Conservation (phyloP, 208 protist genomes). For the Crithidia sp. region DNA sequence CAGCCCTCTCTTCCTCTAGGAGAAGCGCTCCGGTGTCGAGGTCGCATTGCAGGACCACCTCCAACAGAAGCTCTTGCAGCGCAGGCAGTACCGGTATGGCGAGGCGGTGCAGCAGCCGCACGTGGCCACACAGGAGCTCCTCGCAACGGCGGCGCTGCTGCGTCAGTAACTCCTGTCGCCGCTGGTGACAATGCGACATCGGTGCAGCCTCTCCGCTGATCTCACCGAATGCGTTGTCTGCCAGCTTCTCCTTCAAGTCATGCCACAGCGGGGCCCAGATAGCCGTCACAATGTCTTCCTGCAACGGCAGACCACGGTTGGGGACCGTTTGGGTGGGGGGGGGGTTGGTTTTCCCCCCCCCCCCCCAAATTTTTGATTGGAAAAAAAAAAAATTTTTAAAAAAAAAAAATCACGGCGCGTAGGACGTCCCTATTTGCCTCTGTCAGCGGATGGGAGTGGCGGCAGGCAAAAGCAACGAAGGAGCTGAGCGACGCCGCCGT, state of each 20-base stretch:
- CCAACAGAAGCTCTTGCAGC: slow-evolving; percentile 22
- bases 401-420: too few relatives aligned
- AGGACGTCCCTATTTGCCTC: too few relatives aligned
- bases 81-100: neutral
- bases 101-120: slow-evolving; percentile 23
- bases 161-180: neutral
- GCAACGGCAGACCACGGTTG: too few relatives aligned
- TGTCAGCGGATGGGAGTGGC: neutral
- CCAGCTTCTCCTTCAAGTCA: neutral
- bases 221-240: too few relatives aligned
- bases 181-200: neutral
- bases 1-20: neutral
- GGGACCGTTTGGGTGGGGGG: too few relatives aligned
- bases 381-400: too few relatives aligned
- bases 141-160: slow-evolving; percentile 11
- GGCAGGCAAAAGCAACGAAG: slow-evolving; percentile 10
- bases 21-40: neutral
- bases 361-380: too few relatives aligned
- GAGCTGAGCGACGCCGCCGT: neutral
- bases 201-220: too few relatives aligned
- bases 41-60: slow-evolving; percentile 21
- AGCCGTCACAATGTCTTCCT: neutral
- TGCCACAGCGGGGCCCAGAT: slow-evolving; percentile 21
- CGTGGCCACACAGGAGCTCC: slow-evolving; percentile 22
- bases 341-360: too few relatives aligned